Base-by-base conservation (phyloP, 352 stramenopile species). In the Thraustotheca clavata region DNA sequence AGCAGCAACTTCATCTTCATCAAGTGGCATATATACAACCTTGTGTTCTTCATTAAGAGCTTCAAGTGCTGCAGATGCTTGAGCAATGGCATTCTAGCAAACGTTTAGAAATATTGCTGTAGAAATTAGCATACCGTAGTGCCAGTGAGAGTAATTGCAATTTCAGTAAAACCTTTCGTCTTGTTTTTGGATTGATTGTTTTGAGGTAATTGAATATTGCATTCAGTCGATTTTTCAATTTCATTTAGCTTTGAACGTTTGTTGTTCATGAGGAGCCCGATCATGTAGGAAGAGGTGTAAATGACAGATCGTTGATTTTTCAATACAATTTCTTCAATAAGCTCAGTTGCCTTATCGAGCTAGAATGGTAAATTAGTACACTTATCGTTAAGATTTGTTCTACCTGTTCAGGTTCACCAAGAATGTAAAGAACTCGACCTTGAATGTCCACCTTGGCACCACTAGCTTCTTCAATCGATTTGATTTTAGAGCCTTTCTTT, bases 401-500 rank as follows among this genome's bases (percentile, higher is more conserved):
- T 54, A 71, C 77, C 26, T 73, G 62, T 1, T 69, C 60, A 22
- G 79, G 69, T 35, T 86, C 77, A n/a, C 79, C 80, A 48, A 89
- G 73, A 0, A 91, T 75, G 32, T 79, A 87, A 7, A 91, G 76
- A 24, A 79, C 74, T 16, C 67, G 68, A 52, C 76, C 75, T 38
- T 88, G 73, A 49, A 89, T 89, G 67, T 91, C 80, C 39, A 89
- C 77, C 34, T 75, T 76, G 24, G 87, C 72, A 18, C 62, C 62
- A 48, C 74, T 73, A 57, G 78, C 75, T 2, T 68, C 70, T 41
- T 90, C 83, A 33, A 91, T 79, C 49, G 86, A 65, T 61, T 89
- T 88, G 69, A 91, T 91, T 57, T 80, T 87, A 49, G 68, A 69
- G 8, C 83, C 83, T 57, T 89, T 91, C 68, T 89, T 89, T 59